phyloP scores from a whole-genome alignment of 441 rosid genomes.

The Populus tomentosa region DNA sequence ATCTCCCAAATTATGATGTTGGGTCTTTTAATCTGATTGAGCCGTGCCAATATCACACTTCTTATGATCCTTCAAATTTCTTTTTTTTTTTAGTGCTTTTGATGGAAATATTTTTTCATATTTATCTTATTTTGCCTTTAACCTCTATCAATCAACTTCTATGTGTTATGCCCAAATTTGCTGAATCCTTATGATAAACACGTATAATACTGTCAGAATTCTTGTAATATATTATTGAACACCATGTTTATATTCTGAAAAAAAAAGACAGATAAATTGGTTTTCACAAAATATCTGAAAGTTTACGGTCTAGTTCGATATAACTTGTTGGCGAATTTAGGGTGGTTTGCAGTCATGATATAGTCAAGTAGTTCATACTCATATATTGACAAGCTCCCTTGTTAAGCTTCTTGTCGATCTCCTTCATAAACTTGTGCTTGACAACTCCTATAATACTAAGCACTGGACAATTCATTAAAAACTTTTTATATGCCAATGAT shows the following conservation, averaged over 20 bases:
- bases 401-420: neutral
- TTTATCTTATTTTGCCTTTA: neutral
- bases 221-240: too few species aligned
- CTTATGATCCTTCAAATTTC: neutral
- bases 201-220: too few species aligned
- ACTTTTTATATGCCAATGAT: too few species aligned
- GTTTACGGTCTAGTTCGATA: too few species aligned
- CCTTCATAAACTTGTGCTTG: neutral
- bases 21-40: conserved; percentile 66
- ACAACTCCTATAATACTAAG: too few species aligned
- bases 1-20: conserved; percentile 26
- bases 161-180: neutral
- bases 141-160: neutral
- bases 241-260: too few species aligned
- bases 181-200: neutral
- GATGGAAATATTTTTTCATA: neutral
- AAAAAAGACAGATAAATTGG: too few species aligned
- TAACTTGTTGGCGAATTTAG: too few species aligned
- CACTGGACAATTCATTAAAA: too few species aligned
- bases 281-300: too few species aligned
- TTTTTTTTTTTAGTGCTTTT: neutral
- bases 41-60: conserved; percentile 72
- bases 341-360: neutral
- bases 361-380: neutral
- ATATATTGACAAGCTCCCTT: neutral